Evolutionary conservation across 306 rosid genomes (phyloP).

Genomic region (Inga oerstediana): DNA sequence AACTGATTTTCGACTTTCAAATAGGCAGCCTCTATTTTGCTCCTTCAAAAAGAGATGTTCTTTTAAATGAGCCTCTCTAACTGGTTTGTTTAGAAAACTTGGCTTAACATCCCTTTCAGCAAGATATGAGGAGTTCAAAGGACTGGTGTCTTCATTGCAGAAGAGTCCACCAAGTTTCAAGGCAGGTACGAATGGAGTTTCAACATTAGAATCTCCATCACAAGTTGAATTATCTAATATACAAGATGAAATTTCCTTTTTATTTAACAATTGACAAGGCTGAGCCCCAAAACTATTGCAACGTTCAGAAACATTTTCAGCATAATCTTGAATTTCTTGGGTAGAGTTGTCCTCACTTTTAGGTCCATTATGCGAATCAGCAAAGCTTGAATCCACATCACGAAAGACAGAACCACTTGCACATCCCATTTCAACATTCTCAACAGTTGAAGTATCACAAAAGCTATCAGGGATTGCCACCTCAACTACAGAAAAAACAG

Average conservation of each 20-base stretch:
- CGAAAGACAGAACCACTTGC: slow-evolving; percentile 26
- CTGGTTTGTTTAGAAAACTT: slow-evolving; percentile 36
- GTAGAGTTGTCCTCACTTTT: slow-evolving; percentile 27
- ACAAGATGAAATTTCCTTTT: slow-evolving; percentile 34
- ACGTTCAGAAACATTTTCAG: slow-evolving; percentile 31
- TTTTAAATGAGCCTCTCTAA: slow-evolving; percentile 43
- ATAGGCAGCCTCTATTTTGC: slow-evolving; percentile 39
- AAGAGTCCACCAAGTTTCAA: slow-evolving; percentile 31
- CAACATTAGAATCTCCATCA: slow-evolving; percentile 25
- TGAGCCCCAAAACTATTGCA: slow-evolving; percentile 19
- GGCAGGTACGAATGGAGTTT: slow-evolving; percentile 35
- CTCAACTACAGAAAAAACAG: slow-evolving; percentile 37
- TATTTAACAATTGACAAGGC: slow-evolving; percentile 31
- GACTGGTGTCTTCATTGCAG: slow-evolving; percentile 27
- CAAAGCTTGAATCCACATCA: slow-evolving; percentile 31
- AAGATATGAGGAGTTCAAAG: slow-evolving; percentile 9
- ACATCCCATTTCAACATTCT: slow-evolving; percentile 28
- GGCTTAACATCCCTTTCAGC: slow-evolving; percentile 35
- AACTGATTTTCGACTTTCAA: slow-evolving; percentile 39
- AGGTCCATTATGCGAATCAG: slow-evolving; percentile 29
- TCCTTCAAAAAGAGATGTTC: slow-evolving; percentile 35
- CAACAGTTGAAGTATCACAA: slow-evolving; percentile 32
- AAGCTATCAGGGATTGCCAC: slow-evolving; percentile 14
- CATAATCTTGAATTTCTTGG: slow-evolving; percentile 36
- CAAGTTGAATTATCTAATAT: slow-evolving; percentile 33